Base-by-base conservation (phyloP, 1,284 basidiomycete genomes). In the Naganishia albida region DNA sequence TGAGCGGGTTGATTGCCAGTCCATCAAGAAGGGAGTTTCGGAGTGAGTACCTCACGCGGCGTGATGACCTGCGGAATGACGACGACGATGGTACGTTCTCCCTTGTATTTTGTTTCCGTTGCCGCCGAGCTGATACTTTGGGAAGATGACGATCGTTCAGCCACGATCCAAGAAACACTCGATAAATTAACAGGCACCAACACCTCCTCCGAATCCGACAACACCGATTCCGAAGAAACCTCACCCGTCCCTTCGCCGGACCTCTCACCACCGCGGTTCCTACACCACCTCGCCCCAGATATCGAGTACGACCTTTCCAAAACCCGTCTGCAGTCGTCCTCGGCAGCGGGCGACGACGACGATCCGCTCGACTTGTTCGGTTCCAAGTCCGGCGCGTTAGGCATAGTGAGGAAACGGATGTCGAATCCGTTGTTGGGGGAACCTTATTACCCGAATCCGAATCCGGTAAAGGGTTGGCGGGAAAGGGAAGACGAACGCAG, bases 381-480 rank as follows among this genome's bases (percentile, higher is more conserved):
- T 3, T 16, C 52, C 44, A 16, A 34, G 8, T 49, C 44, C 23
- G 40, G 56, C 39, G 34, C 23, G 26, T 23, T n/a, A 26, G 15
- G 20, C 12, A 4, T 50, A 8, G 28, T 53, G 8, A 8, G 64
- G 42, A 65, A 65, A 53, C 48, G 57, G 3, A 54, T 65, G 55
- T 65, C 63, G 34, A 60, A 59, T 26, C 59, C 64, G 16, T 34
- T 65, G 42, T 46, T 65, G 15, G 64, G 64, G 15, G 64, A 65
- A 40, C 64, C 64, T 43, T 65, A 65, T 53, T 65, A 59, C 23
- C 64, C 64, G 43, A 65, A 65, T 53, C 64, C 64, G n/a, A 65
- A 65, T 40, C 64, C 64, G 2, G 64, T 65, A 7, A 59, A 40
- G 30, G 64, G 64, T 15, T 44, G 46, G 46, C 20, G 44, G 34